Evolutionary conservation across 1,284 basidiomycete genomes (phyloP), one percentile per base, ranked within the genome.

Genomic region (Ceratobasidium sp.): DNA sequence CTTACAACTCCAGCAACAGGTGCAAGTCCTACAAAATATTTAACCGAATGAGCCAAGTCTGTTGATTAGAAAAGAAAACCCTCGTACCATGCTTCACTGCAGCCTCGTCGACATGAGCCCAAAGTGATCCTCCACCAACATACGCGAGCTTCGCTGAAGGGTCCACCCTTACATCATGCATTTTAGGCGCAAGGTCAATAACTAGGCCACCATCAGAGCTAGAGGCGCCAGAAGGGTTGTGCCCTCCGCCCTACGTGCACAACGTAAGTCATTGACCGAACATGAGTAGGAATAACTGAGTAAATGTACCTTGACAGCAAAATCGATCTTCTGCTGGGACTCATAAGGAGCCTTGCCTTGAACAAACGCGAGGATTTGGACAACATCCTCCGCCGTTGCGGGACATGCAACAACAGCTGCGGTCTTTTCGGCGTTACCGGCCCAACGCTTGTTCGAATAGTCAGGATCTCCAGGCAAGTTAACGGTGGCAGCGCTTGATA

Each of bases 111-210:
- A 78, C 57, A 56, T 71, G 48, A 12, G 52, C 28, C 66, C 61
- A 67, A 12, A 59, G 71, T 3, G 64, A 56, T 42, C 79, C 79
- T 15, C 77, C 79, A 38, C 69, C 52, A 23, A 80, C 67, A 59
- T 76, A 78, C 12, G 77, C 79, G 15, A 80, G 40, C 50, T 78
- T 78, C 1, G 59, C 57, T 9, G 40, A 59, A 23, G 57, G 57
- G 33, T 80, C 79, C 23, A 80, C 73, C n/a, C 66, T 56, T 1
- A 80, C 73, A 26, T 48, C 57, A 38, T 78, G 54, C 77, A 80
- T 78, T 1, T 78, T 76, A 2, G 74, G 74, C 17, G 68, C 42
- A 44, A 80, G 62, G 46, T 80, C 79, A 66, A 80, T 80, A 10
- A 80, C 71, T 17, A 80, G 26, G 4, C 79, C 79, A 2, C 71